phyloP scores from a whole-genome alignment of 306 rosid genomes.

The Prunus davidiana region DNA sequence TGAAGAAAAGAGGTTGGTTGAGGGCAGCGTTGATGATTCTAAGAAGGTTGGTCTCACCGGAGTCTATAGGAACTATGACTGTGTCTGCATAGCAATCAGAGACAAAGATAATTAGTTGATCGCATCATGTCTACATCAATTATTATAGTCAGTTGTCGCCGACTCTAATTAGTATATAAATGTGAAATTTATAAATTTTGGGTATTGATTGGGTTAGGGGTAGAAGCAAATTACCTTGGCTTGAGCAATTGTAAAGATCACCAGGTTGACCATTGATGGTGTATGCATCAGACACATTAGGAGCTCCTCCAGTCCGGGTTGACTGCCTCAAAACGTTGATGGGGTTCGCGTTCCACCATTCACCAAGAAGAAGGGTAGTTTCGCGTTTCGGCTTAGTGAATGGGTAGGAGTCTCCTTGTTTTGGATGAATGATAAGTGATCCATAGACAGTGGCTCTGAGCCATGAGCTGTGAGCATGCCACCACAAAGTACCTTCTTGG shows the following conservation, averaged over 20 bases:
- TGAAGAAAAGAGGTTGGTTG: conserved; percentile 73
- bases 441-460: conserved; percentile 90
- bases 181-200: too few species aligned
- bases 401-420: conserved; percentile 64
- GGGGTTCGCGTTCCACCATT: conserved; percentile 97
- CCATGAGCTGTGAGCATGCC: conserved; percentile 99
- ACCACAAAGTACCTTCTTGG: conserved; percentile 97
- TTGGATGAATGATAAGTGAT: conserved; percentile 73
- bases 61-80: conserved; percentile 40
- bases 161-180: too few species aligned
- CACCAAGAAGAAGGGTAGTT: conserved; percentile 71
- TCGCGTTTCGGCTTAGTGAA: conserved; percentile 70
- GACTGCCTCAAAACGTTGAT: conserved; percentile 66
- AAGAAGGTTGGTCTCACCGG: conserved; percentile 74
- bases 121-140: background rate
- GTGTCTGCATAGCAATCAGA: conserved; percentile 50
- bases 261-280: conserved; percentile 98
- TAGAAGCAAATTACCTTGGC: conserved; percentile 40
- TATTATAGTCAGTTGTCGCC: background rate
- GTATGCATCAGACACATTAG: conserved; percentile 77
- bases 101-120: background rate
- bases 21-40: conserved; percentile 76
- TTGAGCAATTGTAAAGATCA: conserved; percentile 87
- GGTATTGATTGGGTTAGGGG: too few species aligned
- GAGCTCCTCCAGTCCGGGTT: conserved; percentile 67